Base-by-base conservation (phyloP, 352 stramenopile species). In the Phytopythium litorale region DNA sequence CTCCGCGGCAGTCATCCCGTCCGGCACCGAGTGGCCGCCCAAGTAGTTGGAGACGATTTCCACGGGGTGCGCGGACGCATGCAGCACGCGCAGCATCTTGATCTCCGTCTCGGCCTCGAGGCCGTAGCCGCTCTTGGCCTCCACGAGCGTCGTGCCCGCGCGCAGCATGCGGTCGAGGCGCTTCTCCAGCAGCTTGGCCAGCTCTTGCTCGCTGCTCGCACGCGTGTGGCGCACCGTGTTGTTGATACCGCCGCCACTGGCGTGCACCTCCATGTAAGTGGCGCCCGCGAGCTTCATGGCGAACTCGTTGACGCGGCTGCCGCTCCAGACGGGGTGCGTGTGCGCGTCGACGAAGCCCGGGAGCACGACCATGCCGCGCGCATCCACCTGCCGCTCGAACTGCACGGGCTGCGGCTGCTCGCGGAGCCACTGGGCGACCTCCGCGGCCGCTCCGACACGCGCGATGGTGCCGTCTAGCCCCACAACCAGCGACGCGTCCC, bases 261-360 rank as follows among this genome's bases (percentile, higher is more conserved):
- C 78, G 53, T 92, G 84, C 30, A 92, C 73, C 33, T 94, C 80
- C 86, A 95, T 92, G 71, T 95, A 94, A 8, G 84, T 92, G 21
- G 86, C 86, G 16, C 86, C 84, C 9, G 83, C 81, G 30, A 95
- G 73, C 75, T 95, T 95, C 83, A 95, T 92, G 51, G 81, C 83
- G 51, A 92, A 95, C 70, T 95, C 86, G 51, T 86, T 76, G n/a
- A 92, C 84, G 65, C 86, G 86, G 70, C 84, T 92, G 62, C 86
- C 86, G 53, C 80, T 89, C 80, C 81, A 95, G 30, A 95, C 86
- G 2, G 86, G 86, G 60, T 95, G 86, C 51, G 86, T 95, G 62
- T 95, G 86, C 49, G 78, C 83, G 55, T 95, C 86, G 12, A 95
- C 81, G 37, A 95, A 84, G 23, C 86, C 86, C 4, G 83, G 84